A percentile compares a stretch with the other conserved stretches of the same genome.
These are phyloP conservation scores for Colletotrichum zoysiae DNA, from an alignment of 2,329 filamentous ascomycete genomes.

Conservation along the genomic window DNA sequence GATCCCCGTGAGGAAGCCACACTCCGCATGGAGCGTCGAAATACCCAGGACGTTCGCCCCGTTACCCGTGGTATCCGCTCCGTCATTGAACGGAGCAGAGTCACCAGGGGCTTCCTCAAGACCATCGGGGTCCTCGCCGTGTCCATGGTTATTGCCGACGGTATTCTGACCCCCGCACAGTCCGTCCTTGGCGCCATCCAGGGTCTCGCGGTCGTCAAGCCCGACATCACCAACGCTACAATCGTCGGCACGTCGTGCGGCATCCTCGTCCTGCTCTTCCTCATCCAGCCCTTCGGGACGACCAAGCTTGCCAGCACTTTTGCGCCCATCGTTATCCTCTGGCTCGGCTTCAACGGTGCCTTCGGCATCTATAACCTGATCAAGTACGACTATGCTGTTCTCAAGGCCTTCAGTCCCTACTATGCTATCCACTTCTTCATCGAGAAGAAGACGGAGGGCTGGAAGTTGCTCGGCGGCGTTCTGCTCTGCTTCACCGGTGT, in stretches of 20 bases:
- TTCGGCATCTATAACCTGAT: slow-evolving; percentile 75
- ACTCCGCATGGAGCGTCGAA: slow-evolving; percentile 70
- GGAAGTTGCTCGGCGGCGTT: slow-evolving; percentile 77
- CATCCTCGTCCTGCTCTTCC: slow-evolving; percentile 73
- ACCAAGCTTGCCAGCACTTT: slow-evolving; percentile 70
- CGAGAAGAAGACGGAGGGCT: slow-evolving; percentile 70
- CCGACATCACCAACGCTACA: slow-evolving; percentile 65
- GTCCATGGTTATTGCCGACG: slow-evolving; percentile 75
- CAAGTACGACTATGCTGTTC: slow-evolving; percentile 64
- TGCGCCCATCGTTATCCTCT: slow-evolving; percentile 75
- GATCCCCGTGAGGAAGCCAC: slow-evolving; percentile 69
- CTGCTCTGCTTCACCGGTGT: slow-evolving; percentile 81
- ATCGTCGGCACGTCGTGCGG: slow-evolving; percentile 74
- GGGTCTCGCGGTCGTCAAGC: slow-evolving; percentile 69
- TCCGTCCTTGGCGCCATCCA: slow-evolving; percentile 78
- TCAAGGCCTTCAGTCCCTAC: slow-evolving; percentile 69
- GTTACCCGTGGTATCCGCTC: slow-evolving; percentile 66
- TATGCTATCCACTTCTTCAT: slow-evolving; percentile 72
- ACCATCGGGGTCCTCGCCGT: slow-evolving; percentile 74
- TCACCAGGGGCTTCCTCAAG: slow-evolving; percentile 68
- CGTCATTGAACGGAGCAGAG: slow-evolving; percentile 67
- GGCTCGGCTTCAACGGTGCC: slow-evolving; percentile 72
- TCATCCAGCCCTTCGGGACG: slow-evolving; percentile 74
- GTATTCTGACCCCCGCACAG: slow-evolving; percentile 77
- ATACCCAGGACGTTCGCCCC: slow-evolving; percentile 66